phyloP scores from a whole-genome alignment of 2,329 filamentous ascomycete species.

The Colletotrichum scovillei region DNA sequence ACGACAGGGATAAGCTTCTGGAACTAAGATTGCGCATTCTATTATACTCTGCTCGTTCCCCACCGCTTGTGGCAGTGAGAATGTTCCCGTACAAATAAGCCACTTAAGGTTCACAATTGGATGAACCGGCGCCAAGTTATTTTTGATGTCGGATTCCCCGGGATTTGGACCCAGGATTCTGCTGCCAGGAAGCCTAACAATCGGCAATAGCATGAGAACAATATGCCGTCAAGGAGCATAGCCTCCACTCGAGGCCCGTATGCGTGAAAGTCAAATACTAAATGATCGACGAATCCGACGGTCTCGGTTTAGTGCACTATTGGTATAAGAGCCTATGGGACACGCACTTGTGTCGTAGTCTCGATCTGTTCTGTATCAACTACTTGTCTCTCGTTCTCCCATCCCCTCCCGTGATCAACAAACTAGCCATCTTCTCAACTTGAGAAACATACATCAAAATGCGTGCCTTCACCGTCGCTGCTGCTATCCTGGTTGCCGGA shows the following conservation, averaged over 20 bases:
- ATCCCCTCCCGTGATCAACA: no score
- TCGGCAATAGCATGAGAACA: background rate
- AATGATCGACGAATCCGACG: background rate
- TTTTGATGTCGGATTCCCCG: constrained; percentile 19
- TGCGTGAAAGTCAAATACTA: background rate
- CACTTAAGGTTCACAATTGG: background rate
- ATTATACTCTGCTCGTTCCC: constrained; percentile 15
- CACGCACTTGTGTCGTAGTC: background rate
- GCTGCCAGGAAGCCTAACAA: background rate
- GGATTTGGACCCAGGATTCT: background rate
- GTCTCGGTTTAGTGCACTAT: background rate
- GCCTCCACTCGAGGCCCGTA: background rate
- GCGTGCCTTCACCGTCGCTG: constrained; percentile 1
- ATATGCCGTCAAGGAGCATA: background rate
- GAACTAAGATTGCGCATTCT: background rate
- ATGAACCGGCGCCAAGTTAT: constrained; percentile 16
- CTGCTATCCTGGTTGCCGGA: constrained; percentile 9
- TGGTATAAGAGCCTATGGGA: constrained; percentile 16
- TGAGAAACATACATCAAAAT: background rate
- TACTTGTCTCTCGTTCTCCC: background rate
- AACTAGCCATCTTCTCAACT: background rate
- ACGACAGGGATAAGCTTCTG: background rate
- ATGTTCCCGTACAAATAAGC: background rate
- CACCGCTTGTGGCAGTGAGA: constrained; percentile 6
- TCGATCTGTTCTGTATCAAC: background rate